These are phyloP conservation scores for Dysphania ambrosioides DNA, from an alignment of 148 eudicot genomes.

Conservation along the genomic window DNA sequence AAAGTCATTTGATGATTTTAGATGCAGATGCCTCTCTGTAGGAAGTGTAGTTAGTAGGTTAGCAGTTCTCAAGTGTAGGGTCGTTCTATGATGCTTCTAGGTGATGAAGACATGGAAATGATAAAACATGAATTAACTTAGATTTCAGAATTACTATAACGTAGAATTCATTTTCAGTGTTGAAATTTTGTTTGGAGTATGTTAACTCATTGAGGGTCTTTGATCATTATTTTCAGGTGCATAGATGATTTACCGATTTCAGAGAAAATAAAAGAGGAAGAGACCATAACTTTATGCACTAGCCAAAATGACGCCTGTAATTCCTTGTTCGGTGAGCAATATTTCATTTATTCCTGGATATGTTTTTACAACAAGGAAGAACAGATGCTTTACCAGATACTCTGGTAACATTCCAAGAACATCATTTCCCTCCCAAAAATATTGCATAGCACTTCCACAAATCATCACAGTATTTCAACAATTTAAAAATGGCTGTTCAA, in stretches of 20 bases:
- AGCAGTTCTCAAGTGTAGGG: neutral
- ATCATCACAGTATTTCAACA: conserved; percentile 52
- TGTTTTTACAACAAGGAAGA: conserved; percentile 42
- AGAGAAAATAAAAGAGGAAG: neutral
- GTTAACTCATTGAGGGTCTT: neutral
- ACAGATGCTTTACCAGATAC: conserved; percentile 41
- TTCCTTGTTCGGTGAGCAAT: conserved; percentile 54
- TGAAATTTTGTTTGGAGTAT: neutral
- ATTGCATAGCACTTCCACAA: conserved; percentile 43
- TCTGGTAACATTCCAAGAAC: conserved; percentile 39
- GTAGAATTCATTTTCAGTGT: neutral
- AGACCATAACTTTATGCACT: conserved; percentile 11
- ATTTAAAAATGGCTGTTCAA: conserved; percentile 34
- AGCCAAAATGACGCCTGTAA: conserved; percentile 60
- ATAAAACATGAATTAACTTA: neutral
- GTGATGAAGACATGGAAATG: neutral
- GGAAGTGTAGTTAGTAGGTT: neutral
- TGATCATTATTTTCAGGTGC: conserved; percentile 35
- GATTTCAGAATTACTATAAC: neutral
- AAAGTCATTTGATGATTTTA: neutral
- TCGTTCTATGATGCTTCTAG: no score
- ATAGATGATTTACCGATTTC: conserved; percentile 22
- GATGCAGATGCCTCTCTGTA: no score
- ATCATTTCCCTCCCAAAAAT: conserved; percentile 38
- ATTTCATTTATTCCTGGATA: conserved; percentile 49